Evolutionary conservation across 2,329 filamentous ascomycete species (phyloP).

Genomic region (Myriangium duriaei): DNA sequence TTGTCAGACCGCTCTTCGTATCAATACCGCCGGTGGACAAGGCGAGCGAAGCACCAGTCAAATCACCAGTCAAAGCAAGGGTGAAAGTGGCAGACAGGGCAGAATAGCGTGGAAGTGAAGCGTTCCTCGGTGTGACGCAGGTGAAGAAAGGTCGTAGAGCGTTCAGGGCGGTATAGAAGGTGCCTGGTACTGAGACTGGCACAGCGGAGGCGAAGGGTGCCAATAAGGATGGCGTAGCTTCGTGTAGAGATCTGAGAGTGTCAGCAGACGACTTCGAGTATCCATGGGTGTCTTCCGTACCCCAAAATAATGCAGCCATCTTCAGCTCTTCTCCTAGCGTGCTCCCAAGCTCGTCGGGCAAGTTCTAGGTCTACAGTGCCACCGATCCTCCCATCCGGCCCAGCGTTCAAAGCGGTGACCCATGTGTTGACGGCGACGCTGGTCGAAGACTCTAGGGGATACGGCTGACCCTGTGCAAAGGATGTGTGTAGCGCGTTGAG

Average conservation of each 20-base stretch:
- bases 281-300: conserved; percentile 38
- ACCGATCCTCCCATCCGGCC: conserved; percentile 55
- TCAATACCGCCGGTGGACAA: conserved; percentile 83
- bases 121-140: conserved; percentile 79
- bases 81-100: conserved; percentile 72
- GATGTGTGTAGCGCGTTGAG: conserved; percentile 85
- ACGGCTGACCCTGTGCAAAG: conserved; percentile 72
- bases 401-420: conserved; percentile 65
- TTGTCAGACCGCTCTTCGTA: conserved; percentile 64
- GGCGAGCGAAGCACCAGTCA: conserved; percentile 62
- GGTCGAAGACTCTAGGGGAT: conserved; percentile 76
- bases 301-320: conserved; percentile 86
- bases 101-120: conserved; percentile 67
- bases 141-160: conserved; percentile 77
- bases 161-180: conserved; percentile 65
- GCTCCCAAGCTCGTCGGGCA: conserved; percentile 81
- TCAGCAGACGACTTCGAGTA: conserved; percentile 4
- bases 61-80: conserved; percentile 65
- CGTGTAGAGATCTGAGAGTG: conserved; percentile 62
- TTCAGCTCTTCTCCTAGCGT: conserved; percentile 84
- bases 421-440: conserved; percentile 93
- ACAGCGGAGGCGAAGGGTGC: conserved; percentile 69
- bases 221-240: conserved; percentile 74
- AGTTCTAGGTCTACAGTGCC: conserved; percentile 72
- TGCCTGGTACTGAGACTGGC: conserved; percentile 63